Evolutionary conservation across 2,329 filamentous ascomycete species (phyloP), one percentile per base, ranked within the genome.

Genomic region (Clarireedia paspali): DNA sequence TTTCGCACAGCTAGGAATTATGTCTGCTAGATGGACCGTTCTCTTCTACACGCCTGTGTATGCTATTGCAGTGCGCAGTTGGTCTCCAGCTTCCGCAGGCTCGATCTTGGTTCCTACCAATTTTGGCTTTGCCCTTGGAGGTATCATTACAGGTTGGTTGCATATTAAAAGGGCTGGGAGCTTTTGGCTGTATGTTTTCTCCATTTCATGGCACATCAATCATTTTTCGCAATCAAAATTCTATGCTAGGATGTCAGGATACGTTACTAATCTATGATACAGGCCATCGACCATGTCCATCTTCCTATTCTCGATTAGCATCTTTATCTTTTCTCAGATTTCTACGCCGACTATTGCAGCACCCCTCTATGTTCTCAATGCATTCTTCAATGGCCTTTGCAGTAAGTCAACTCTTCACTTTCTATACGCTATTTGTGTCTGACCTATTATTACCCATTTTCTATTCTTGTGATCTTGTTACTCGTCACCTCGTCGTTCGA

Each of bases 21-120:
- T 95, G 88, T 84, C 88, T 67, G 79, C 87, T 2, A 84, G 90
- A 56, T 95, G 89, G 89, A 79, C 78, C 6, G 78, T 95, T 2
- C 75, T 95, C 6, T 94, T 91, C 74, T 95, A 90, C 71, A 80
- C 85, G 0, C 89, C 90, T 0, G 82, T 90, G 45, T 91, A 89
- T 64, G 86, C 88, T 36, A 82, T 94, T 56, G 87, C 88, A 3
- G 85, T 94, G 1, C 82, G 85, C 2, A 81, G 81, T 55, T 87
- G 87, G 73, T 72, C 78, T 0, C 85, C 88, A 0, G 85, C 87
- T 1, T 74, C 81, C 1, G 86, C 88, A 2, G 90, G 89, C 3
- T 79, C 86, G 4, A 85, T 92, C 38, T 78, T 95, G 6, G 81
- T 95, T 47, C 89, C 90, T 0, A 94, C 89, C 0, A 95, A 95